These are phyloP conservation scores for Taiwanofungus camphoratus DNA, from an alignment of 1,284 basidiomycete genomes.

Conservation along the genomic window DNA sequence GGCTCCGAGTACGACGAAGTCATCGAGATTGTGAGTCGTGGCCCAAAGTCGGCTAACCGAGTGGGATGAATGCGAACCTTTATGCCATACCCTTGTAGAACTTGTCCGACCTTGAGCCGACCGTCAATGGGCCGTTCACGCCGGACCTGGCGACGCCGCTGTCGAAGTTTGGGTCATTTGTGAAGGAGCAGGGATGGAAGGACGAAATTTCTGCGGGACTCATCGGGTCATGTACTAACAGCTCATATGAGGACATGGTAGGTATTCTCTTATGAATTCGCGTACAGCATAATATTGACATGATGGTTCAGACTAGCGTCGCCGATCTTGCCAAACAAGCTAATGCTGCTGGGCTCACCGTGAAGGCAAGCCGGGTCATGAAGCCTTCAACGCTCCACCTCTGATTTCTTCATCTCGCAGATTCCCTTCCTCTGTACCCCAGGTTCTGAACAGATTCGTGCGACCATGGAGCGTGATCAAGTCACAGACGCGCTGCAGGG, in stretches of 20 bases:
- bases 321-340: conserved; percentile 92
- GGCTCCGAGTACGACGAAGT: conserved; percentile 95
- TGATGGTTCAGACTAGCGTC: conserved; percentile 65
- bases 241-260: conserved; percentile 94
- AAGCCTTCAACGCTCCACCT: conserved; percentile 1
- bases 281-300: background rate
- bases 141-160: conserved; percentile 95
- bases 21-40: conserved; percentile 81
- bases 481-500: conserved; percentile 78
- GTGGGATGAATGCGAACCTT: too few relatives aligned
- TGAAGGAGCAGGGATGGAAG: conserved; percentile 86
- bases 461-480: conserved; percentile 94
- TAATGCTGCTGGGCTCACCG: conserved; percentile 72
- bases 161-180: conserved; percentile 82
- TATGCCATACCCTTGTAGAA: conserved; percentile 58
- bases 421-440: conserved; percentile 97
- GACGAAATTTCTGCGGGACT: conserved; percentile 87
- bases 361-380: conserved; percentile 44
- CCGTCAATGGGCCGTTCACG: conserved; percentile 96
- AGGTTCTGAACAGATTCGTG: conserved; percentile 95
- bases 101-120: conserved; percentile 89
- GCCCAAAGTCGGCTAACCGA: background rate
- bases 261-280: conserved; percentile 1
- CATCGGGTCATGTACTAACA: conserved; percentile 98
- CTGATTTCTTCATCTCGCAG: conserved; percentile 25